Percentiles rank a stretch among this genome's conserved stretches.
phyloP scores from a whole-genome alignment of 345 rosid genomes.

The Moricandia arvensis region DNA sequence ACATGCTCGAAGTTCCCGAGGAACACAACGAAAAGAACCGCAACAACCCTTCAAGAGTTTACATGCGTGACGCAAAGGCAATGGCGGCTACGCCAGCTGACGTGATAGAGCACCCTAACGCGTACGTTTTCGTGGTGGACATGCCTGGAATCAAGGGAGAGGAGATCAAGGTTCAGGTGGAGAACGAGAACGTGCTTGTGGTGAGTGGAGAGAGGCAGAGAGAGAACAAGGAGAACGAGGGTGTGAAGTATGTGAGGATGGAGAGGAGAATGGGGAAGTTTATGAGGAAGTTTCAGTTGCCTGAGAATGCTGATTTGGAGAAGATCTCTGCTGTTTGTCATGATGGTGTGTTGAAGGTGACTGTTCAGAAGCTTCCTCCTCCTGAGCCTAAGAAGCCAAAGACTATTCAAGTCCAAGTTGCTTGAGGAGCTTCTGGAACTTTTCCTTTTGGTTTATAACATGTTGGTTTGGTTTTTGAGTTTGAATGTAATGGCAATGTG shows the following conservation, averaged over 20 bases:
- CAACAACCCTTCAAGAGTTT: conserved; percentile 53
- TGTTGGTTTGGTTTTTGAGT: background rate
- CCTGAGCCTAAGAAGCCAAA: conserved; percentile 77
- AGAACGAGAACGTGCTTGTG: conserved; percentile 67
- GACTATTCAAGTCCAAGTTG: conserved; percentile 72
- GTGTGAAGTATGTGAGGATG: conserved; percentile 66
- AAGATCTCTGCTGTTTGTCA: conserved; percentile 58
- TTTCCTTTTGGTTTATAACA: background rate
- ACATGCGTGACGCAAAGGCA: conserved; percentile 66
- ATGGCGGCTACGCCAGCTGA: conserved; percentile 91
- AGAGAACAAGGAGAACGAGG: conserved; percentile 57
- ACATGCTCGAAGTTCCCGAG: conserved; percentile 50
- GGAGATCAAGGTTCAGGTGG: conserved; percentile 73
- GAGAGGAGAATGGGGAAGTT: conserved; percentile 78
- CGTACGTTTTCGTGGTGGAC: conserved; percentile 63
- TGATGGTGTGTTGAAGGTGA: conserved; percentile 77
- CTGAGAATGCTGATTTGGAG: conserved; percentile 67
- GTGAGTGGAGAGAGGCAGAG: conserved; percentile 63
- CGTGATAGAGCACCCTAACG: conserved; percentile 53
- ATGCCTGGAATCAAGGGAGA: conserved; percentile 77
- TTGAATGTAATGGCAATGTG: background rate
- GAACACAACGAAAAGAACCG: conserved; percentile 39
- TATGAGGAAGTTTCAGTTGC: conserved; percentile 69
- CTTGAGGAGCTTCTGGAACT: conserved; percentile 39
- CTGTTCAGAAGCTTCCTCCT: conserved; percentile 73